A percentile compares a stretch with the other conserved stretches of the same genome.
Evolutionary conservation across 768 basidiomycete genomes (phyloP).

Genomic region (Trametes gibbosa): DNA sequence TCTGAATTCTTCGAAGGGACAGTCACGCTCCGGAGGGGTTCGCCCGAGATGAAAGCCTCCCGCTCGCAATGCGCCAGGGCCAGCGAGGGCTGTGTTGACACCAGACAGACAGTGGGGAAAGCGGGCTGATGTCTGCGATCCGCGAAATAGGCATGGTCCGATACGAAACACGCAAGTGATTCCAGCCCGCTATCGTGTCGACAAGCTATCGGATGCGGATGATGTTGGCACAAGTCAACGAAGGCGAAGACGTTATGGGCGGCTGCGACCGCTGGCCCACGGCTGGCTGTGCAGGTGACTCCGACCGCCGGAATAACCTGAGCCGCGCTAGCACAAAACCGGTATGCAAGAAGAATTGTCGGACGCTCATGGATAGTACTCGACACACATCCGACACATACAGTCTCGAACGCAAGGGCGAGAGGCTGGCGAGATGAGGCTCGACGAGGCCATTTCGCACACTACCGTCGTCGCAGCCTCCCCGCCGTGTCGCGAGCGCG

Average conservation of each 20-base stretch:
- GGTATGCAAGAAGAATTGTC: not conserved
- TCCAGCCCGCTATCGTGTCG: not conserved
- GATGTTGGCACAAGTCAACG: not conserved
- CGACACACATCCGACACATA: not conserved
- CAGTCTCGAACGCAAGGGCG: not conserved
- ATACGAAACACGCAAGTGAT: not conserved
- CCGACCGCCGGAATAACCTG: not conserved
- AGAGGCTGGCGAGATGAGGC: conserved; percentile 9
- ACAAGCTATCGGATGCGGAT: too few relatives aligned
- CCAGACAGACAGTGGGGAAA: not conserved
- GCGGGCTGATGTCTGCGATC: not conserved
- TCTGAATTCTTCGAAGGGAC: not conserved
- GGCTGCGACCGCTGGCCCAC: not conserved
- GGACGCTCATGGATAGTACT: not conserved
- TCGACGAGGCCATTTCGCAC: conserved; percentile 1
- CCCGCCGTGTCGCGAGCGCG: not conserved
- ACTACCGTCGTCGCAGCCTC: not conserved
- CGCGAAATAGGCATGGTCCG: conserved; percentile 2
- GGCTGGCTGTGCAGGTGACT: not conserved
- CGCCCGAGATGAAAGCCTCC: not conserved
- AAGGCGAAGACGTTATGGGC: not conserved
- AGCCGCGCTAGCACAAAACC: not conserved
- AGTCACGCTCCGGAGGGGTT: conserved; percentile 1
- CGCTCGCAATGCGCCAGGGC: not conserved
- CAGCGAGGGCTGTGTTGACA: not conserved